phyloP scores from a whole-genome alignment of 331 rosid species.

The Malus hybrid region DNA sequence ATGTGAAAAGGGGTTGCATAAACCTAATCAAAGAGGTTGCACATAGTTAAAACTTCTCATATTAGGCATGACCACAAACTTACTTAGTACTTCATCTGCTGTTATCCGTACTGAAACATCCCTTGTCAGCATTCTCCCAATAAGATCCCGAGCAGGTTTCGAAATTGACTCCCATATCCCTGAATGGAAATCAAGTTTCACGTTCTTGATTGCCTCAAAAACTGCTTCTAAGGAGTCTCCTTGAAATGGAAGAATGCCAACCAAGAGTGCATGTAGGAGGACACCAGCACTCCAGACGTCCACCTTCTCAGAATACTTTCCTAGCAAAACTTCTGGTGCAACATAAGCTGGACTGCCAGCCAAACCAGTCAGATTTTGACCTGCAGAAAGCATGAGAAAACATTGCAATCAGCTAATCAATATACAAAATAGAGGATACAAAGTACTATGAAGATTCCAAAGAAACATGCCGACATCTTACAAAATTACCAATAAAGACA shows the following conservation, averaged over 20 bases:
- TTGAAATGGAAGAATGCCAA: conserved; percentile 83
- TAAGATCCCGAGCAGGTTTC: conserved; percentile 83
- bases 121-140: conserved; percentile 93
- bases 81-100: conserved; percentile 94
- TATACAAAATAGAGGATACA: background rate
- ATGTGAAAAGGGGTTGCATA: background rate
- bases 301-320: conserved; percentile 85
- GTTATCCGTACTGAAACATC: conserved; percentile 81
- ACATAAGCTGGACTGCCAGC: conserved; percentile 99
- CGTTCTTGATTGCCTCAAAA: conserved; percentile 83
- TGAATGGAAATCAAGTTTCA: conserved; percentile 62
- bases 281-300: conserved; percentile 99
- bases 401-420: conserved; percentile 2
- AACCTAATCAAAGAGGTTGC: background rate
- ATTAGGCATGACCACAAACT: conserved; percentile 25
- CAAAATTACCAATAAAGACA: too few species aligned
- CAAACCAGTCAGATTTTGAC: conserved; percentile 88
- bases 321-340: conserved; percentile 88
- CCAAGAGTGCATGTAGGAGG: conserved; percentile 78
- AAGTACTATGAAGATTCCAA: too few species aligned
- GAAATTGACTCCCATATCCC: conserved; percentile 80
- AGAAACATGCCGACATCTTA: too few species aligned
- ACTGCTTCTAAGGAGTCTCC: conserved; percentile 86
- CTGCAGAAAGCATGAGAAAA: conserved; percentile 32
- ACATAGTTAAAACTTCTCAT: background rate